Conservation (phyloP, 1,284 basidiomycete species). For the Exobasidium cylindrosporum region DNA sequence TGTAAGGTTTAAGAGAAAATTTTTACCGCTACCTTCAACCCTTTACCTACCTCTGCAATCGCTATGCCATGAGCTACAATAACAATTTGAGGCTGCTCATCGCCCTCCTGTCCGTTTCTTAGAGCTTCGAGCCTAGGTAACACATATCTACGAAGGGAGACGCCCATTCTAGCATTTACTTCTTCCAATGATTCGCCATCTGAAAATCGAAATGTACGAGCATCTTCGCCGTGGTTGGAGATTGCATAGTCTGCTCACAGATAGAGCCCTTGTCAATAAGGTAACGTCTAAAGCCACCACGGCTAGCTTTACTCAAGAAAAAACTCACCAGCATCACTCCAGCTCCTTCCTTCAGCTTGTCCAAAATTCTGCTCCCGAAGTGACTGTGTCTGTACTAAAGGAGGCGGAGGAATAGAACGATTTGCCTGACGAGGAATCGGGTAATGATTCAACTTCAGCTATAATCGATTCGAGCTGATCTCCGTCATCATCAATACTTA, state of each 20-base stretch:
- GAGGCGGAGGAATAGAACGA: constrained; percentile 61
- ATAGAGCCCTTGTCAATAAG: too few relatives aligned
- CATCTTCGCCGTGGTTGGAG: constrained; percentile 42
- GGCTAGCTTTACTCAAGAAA: neutral
- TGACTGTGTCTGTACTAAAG: constrained; percentile 59
- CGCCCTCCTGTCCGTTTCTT: constrained; percentile 11
- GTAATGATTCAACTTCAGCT: neutral
- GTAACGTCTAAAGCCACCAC: neutral
- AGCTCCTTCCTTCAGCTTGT: constrained; percentile 68
- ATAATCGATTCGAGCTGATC: neutral
- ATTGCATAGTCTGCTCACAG: constrained; percentile 21
- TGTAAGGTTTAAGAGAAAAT: too few relatives aligned
- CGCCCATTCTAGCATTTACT: constrained; percentile 64
- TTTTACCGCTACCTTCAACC: too few relatives aligned
- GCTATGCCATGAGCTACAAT: constrained; percentile 77
- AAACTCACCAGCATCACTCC: constrained; percentile 57
- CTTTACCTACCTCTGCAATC: constrained; percentile 62
- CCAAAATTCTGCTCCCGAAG: constrained; percentile 64
- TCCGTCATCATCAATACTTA: too few relatives aligned
- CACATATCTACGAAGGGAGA: constrained; percentile 64
- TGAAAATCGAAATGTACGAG: constrained; percentile 65
- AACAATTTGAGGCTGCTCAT: constrained; percentile 58
- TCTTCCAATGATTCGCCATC: constrained; percentile 73
- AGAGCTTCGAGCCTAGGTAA: constrained; percentile 62
- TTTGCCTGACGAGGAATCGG: too few relatives aligned